Conservation (phyloP, 2,329 filamentous ascomycete species). For the Ascochyta lentis region DNA sequence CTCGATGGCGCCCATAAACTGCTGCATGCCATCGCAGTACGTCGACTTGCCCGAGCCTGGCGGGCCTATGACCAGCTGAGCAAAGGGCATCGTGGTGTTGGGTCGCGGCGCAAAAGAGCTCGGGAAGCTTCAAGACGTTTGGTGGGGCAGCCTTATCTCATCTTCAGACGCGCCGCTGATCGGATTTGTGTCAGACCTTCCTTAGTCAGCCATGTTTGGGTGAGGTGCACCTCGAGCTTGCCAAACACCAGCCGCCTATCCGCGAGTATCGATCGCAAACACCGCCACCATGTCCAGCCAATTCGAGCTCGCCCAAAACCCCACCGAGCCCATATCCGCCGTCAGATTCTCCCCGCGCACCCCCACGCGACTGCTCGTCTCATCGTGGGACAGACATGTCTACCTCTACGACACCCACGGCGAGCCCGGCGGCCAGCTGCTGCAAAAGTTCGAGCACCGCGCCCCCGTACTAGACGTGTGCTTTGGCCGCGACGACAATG, state of each 20-base stretch:
- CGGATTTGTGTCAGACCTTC: too few species aligned
- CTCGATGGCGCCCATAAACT: constrained; percentile 95
- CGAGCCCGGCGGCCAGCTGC: constrained; percentile 66
- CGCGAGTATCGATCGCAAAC: constrained; percentile 1
- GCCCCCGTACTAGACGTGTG: constrained; percentile 91
- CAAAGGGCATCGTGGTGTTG: constrained; percentile 59
- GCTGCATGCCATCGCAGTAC: constrained; percentile 98
- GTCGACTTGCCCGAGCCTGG: constrained; percentile 96
- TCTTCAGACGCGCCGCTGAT: too few species aligned
- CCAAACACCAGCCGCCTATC: constrained; percentile 4
- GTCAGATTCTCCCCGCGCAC: constrained; percentile 82
- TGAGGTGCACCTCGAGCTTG: constrained; percentile 27
- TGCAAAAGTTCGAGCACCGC: constrained; percentile 78
- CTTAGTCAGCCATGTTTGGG: constrained; percentile 17
- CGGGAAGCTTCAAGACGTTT: neutral
- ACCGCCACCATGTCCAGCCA: constrained; percentile 57
- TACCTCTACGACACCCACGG: constrained; percentile 83
- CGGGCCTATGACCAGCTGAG: constrained; percentile 90
- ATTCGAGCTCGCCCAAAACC: constrained; percentile 82
- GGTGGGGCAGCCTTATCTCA: neutral
- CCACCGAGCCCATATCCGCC: constrained; percentile 84
- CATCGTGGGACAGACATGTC: constrained; percentile 92
- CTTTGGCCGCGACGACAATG: constrained; percentile 82
- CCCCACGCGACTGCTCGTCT: constrained; percentile 80
- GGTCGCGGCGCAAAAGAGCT: neutral